These are phyloP conservation scores for Avena sativa DNA, from an alignment of 176 grass and related monocot species.

Conservation along the genomic window DNA sequence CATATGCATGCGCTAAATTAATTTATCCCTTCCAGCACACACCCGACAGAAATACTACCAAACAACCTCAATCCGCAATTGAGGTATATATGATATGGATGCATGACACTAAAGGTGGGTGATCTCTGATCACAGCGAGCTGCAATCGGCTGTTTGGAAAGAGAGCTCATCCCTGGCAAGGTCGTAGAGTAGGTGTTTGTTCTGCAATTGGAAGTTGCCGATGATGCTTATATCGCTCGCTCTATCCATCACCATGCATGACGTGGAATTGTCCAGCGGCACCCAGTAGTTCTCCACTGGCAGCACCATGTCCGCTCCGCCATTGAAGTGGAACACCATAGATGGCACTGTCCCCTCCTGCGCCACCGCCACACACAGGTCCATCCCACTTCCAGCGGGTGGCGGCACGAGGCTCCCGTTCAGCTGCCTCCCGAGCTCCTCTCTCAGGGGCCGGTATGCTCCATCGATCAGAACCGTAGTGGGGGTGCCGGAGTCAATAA, in stretches of 20 bases:
- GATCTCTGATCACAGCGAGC: not conserved
- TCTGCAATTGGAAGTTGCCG: slow-evolving; percentile 39
- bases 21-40: no score
- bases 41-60: no score
- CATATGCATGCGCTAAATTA: no score
- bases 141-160: slow-evolving; percentile 30
- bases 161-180: not conserved
- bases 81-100: no score
- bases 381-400: not conserved
- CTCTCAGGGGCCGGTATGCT: not conserved
- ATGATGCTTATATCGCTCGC: not conserved
- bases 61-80: no score
- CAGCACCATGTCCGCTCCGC: slow-evolving; percentile 32
- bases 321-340: slow-evolving; percentile 40
- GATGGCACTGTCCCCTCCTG: not conserved
- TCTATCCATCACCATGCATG: not conserved
- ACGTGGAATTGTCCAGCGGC: not conserved
- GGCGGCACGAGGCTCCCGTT: slow-evolving; percentile 33
- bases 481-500: slow-evolving; percentile 38
- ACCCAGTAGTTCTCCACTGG: slow-evolving; percentile 24
- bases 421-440: not conserved
- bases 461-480: not conserved
- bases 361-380: not conserved
- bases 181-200: not conserved
- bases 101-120: no score